Evolutionary conservation across 2,329 filamentous ascomycete genomes (phyloP).

Genomic region (Fusarium pilosicola): DNA sequence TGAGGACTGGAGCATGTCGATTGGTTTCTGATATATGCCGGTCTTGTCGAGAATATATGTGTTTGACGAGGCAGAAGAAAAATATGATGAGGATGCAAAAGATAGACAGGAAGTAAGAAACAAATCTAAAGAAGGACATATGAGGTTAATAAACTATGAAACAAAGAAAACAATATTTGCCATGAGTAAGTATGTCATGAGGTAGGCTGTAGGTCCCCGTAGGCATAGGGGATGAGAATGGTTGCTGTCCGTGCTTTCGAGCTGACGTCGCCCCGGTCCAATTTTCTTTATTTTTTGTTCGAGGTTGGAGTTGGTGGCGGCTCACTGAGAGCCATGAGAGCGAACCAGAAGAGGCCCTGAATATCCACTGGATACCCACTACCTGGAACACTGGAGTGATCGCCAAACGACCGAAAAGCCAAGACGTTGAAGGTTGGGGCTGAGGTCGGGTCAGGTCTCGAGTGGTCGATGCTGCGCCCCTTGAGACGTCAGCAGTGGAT

Average conservation of each 20-base stretch:
- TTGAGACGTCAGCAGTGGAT: conserved; percentile 44
- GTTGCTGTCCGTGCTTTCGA: conserved; percentile 30
- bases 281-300: conserved; percentile 20
- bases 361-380: background rate
- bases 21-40: background rate
- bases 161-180: conserved; percentile 15
- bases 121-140: conserved; percentile 9
- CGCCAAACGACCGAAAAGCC: conserved; percentile 25
- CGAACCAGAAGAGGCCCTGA: conserved; percentile 11
- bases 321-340: background rate
- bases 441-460: background rate
- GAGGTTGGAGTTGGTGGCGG: conserved; percentile 7
- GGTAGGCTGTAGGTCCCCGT: background rate
- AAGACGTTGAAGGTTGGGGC: conserved; percentile 5
- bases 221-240: conserved; percentile 19
- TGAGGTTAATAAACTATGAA: conserved; percentile 25
- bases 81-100: background rate
- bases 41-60: background rate
- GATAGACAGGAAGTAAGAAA: conserved; percentile 5
- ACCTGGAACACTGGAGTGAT: conserved; percentile 13
- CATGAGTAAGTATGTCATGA: background rate
- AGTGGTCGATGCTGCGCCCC: conserved; percentile 38
- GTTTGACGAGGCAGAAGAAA: background rate
- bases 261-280: conserved; percentile 42
- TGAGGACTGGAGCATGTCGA: conserved; percentile 39